Evolutionary conservation across 768 basidiomycete species (phyloP).

Genomic region (Boletus reticulatus): DNA sequence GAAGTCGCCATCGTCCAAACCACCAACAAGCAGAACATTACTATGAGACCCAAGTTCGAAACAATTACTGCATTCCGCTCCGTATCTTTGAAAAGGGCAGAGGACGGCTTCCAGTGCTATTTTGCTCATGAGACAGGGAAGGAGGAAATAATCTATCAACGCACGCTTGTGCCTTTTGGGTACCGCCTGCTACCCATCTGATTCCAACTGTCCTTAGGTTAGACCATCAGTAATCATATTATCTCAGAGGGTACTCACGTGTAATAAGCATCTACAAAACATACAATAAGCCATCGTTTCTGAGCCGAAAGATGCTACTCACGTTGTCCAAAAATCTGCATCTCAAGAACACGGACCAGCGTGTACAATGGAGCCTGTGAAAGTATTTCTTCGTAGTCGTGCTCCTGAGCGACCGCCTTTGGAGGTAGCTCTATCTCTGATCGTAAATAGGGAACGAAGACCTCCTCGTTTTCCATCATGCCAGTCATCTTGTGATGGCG

Average conservation of each 20-base stretch:
- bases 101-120: background rate
- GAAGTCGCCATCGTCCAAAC: background rate
- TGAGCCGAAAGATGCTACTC: background rate
- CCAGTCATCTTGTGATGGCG: background rate
- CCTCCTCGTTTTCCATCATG: background rate
- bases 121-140: background rate
- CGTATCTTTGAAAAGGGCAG: background rate
- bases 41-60: background rate
- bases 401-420: background rate
- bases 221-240: background rate
- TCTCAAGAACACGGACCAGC: background rate
- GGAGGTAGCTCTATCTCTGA: background rate
- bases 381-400: background rate
- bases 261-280: background rate
- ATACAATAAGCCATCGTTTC: background rate
- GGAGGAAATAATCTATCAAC: background rate
- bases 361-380: background rate
- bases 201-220: background rate
- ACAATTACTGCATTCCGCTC: background rate
- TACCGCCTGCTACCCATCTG: background rate
- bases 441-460: background rate
- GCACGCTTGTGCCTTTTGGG: background rate
- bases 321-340: background rate
- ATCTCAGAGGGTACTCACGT: background rate
- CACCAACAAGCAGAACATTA: background rate